Base-by-base conservation (phyloP, 1,284 basidiomycete genomes). In the Uromyces viciae-fabae region DNA sequence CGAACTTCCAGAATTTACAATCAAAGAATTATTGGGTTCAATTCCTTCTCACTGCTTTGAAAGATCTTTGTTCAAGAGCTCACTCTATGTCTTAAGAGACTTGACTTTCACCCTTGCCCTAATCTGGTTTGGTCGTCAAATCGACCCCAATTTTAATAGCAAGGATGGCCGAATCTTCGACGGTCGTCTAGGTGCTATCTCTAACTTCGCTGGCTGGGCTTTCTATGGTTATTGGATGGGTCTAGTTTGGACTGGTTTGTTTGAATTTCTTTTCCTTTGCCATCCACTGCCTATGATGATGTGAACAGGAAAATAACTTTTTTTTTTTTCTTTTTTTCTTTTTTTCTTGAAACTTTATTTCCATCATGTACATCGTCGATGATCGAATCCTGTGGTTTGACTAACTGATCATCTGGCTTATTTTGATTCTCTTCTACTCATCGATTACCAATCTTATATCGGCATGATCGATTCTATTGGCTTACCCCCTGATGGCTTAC, bases 31-130 rank as follows among this genome's bases (percentile, higher is more conserved):
- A 82, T 89, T 98, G 75, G 91, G 90, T 77, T 90, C 90, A 38
- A 97, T 98, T 85, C 95, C 94, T 38, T 19, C 78, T 52, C 94
- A 96, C 87, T 98, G 96, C 88, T 94, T 92, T 88, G 89, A 97
- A 88, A 93, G 97, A 83, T 96, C 94, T 0, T 92, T 94, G 0
- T 84, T 96, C 85, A 89, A 89, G 85, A 96, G 95, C 33, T 91
- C 90, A n/a, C 84, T 90, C 82, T 97, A 98, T 86, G 88, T 98
- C 25, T 9, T 74, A 11, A 43, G 78, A 54, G 78, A 81, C 42
- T 74, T 74, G 14, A 43, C 8, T 40, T 81, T 81, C 25, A 81
- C 71, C 5, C 5, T 69, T 3, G 69, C 36, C 25, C 58, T 81
- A 15, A 49, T 81, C 36, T 46, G 22, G 36, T 43, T 62, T 49